Percentiles rank a stretch among this genome's conserved stretches.
Conservation (phyloP, 2,329 filamentous ascomycete species). For the Fusarium haematococcum region DNA sequence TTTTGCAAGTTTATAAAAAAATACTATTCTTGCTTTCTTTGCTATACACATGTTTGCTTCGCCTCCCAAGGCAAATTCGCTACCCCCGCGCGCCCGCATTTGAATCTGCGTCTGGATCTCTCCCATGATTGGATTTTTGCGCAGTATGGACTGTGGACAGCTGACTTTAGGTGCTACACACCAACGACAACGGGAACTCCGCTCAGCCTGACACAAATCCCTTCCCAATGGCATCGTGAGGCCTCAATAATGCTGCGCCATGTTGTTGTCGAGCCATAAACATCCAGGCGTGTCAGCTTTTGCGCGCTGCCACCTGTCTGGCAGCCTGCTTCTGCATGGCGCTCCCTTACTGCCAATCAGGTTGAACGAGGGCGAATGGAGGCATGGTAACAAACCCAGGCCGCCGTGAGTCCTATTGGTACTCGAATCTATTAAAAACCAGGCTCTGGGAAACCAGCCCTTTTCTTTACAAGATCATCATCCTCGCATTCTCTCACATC, state of each 20-base stretch:
- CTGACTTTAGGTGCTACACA: background rate
- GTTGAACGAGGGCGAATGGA: background rate
- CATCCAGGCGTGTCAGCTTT: background rate
- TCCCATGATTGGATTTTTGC: background rate
- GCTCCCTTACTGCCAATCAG: background rate
- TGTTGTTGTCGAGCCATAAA: background rate
- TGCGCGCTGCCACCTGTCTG: background rate
- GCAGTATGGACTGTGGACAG: background rate
- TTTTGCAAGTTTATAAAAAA: background rate
- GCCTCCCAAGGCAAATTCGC: background rate
- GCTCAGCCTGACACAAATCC: background rate
- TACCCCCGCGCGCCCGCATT: background rate
- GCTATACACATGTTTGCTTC: background rate
- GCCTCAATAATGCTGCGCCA: background rate
- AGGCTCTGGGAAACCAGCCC: background rate
- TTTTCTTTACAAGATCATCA: background rate
- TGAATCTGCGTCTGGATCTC: background rate
- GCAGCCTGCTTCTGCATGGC: conserved; percentile 2
- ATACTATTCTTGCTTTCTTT: background rate
- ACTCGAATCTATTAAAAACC: background rate
- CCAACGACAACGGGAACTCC: background rate
- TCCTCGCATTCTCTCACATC: background rate
- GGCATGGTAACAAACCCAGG: background rate
- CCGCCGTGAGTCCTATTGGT: background rate
- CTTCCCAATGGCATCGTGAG: background rate